A percentile compares a stretch with the other conserved stretches of the same genome.
Evolutionary conservation across 2,329 filamentous ascomycete species (phyloP).

Genomic region (Colletotrichum euphorbiae): DNA sequence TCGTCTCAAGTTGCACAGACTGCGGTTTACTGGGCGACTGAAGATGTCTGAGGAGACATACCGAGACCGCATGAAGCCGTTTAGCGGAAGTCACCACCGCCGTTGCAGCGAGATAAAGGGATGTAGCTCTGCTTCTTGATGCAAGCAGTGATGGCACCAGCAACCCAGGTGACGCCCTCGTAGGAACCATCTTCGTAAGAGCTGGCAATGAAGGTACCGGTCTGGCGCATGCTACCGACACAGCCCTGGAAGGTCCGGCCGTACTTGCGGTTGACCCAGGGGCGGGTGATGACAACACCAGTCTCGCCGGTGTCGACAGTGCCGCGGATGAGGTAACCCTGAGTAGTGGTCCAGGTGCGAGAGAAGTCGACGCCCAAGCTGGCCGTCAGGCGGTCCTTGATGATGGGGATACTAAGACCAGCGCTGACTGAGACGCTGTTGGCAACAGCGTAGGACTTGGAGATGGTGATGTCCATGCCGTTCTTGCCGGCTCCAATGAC

Average conservation of each 20-base stretch:
- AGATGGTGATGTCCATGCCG: conserved; percentile 32
- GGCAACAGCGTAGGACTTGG: conserved; percentile 28
- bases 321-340: conserved; percentile 27
- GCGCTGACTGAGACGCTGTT: conserved; percentile 18
- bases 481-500: conserved; percentile 28
- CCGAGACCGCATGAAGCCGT: not conserved
- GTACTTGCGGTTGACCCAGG: conserved; percentile 37
- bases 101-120: conserved; percentile 8
- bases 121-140: conserved; percentile 24
- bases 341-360: conserved; percentile 30
- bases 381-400: conserved; percentile 22
- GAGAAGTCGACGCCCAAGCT: conserved; percentile 16
- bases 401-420: conserved; percentile 8
- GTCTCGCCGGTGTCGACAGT: conserved; percentile 29
- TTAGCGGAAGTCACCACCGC: conserved; percentile 13
- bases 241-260: conserved; percentile 37
- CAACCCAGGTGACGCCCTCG: conserved; percentile 29
- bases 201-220: conserved; percentile 34
- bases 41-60: conserved; percentile 1
- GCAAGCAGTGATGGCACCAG: conserved; percentile 30
- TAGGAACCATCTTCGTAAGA: conserved; percentile 33
- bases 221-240: conserved; percentile 21
- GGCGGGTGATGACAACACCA: conserved; percentile 28
- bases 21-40: not conserved
- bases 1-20: not conserved